Conservation (phyloP, 2,329 filamentous ascomycete species). For the Cytospora leucostoma region DNA sequence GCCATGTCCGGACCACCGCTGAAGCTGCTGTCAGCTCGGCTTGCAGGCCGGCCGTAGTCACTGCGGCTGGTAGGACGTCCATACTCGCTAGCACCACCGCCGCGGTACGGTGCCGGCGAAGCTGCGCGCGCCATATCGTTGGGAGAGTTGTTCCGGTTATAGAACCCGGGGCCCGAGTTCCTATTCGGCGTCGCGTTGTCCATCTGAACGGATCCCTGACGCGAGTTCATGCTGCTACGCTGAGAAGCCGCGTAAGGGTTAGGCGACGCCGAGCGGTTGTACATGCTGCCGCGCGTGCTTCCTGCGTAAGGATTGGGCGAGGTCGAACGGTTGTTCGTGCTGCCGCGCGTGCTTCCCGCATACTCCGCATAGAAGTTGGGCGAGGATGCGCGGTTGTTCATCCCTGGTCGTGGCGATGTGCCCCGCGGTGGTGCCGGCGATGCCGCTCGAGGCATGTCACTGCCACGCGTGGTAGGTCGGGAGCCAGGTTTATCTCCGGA, state of each 20-base stretch:
- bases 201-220: constrained; percentile 41
- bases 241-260: constrained; percentile 59
- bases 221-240: constrained; percentile 35
- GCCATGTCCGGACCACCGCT: constrained; percentile 42
- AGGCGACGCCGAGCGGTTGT: constrained; percentile 58
- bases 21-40: constrained; percentile 37
- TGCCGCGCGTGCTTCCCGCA: constrained; percentile 40
- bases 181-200: constrained; percentile 44
- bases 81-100: constrained; percentile 39
- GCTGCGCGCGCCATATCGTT: constrained; percentile 48
- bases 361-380: constrained; percentile 60
- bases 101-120: constrained; percentile 50
- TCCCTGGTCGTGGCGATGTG: constrained; percentile 63
- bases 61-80: constrained; percentile 55
- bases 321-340: constrained; percentile 45
- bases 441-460: constrained; percentile 58
- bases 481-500: constrained; percentile 43
- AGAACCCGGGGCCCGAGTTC: constrained; percentile 53
- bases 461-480: constrained; percentile 60
- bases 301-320: constrained; percentile 59
- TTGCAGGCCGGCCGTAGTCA: constrained; percentile 36
- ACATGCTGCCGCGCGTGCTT: constrained; percentile 35
- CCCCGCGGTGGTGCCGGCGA: constrained; percentile 71
- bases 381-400: constrained; percentile 55
- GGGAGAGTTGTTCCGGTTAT: constrained; percentile 54